Conservation (phyloP, 2,329 filamentous ascomycete genomes). For the Aspergillus thermomutatus region DNA sequence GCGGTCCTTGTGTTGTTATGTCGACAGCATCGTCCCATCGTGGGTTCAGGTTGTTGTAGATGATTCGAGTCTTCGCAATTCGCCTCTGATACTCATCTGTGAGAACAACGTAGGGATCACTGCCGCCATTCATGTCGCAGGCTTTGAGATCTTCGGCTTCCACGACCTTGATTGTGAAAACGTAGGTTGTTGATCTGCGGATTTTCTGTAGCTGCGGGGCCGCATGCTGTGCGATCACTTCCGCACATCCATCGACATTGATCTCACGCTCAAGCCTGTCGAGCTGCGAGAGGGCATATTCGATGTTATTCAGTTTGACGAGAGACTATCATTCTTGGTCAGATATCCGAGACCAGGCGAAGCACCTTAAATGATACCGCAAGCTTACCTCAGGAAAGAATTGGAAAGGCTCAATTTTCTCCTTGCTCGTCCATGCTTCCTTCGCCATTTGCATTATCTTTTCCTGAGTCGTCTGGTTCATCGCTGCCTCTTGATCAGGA, state of each 20-base stretch:
- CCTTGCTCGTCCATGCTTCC: conserved; percentile 86
- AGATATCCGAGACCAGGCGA: conserved; percentile 1
- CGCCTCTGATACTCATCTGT: conserved; percentile 98
- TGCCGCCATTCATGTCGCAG: conserved; percentile 91
- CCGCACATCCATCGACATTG: conserved; percentile 87
- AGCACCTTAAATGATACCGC: not conserved
- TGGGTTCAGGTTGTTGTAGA: conserved; percentile 86
- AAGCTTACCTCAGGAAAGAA: conserved; percentile 80
- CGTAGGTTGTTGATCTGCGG: conserved; percentile 78
- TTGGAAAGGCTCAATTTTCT: conserved; percentile 93
- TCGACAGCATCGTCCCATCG: conserved; percentile 97
- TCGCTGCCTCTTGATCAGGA: conserved; percentile 77
- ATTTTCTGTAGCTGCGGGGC: conserved; percentile 67
- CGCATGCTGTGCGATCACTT: conserved; percentile 70
- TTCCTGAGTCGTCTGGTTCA: conserved; percentile 79
- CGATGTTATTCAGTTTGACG: conserved; percentile 96
- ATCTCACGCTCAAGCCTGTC: conserved; percentile 86
- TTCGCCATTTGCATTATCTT: conserved; percentile 91
- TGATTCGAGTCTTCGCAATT: conserved; percentile 87
- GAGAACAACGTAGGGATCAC: conserved; percentile 94
- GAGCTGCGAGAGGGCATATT: conserved; percentile 87
- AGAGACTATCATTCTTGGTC: conserved; percentile 65
- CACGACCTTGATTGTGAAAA: conserved; percentile 98
- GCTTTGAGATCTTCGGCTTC: conserved; percentile 97
- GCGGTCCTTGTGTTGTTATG: conserved; percentile 83